Evolutionary conservation across 2,329 filamentous ascomycete species (phyloP).

Genomic region (Pseudocercospora vitis): DNA sequence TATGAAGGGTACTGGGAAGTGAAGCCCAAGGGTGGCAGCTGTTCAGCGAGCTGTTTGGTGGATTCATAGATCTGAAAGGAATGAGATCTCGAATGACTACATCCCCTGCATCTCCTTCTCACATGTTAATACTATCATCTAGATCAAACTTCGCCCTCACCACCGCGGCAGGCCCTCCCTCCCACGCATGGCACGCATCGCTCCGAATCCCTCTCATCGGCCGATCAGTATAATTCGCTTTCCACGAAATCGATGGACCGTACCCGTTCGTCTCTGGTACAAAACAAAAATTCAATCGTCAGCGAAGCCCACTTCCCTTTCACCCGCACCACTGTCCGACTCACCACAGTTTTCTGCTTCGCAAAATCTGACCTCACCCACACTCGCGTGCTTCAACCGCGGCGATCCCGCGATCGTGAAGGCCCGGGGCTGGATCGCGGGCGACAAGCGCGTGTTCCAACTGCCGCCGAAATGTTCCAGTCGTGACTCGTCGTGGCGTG

Average conservation of each 20-base stretch:
- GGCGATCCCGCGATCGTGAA: not conserved
- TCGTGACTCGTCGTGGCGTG: not conserved
- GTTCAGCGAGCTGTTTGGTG: too few relatives aligned
- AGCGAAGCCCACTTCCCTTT: not conserved
- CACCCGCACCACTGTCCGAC: too few relatives aligned
- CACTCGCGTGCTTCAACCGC: not conserved
- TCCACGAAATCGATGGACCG: not conserved
- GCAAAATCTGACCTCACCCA: not conserved
- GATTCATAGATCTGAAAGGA: too few relatives aligned
- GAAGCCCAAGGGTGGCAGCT: too few relatives aligned
- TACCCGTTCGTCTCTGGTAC: not conserved
- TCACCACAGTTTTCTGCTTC: not conserved
- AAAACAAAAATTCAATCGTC: not conserved
- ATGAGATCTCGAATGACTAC: too few relatives aligned
- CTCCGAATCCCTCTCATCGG: not conserved
- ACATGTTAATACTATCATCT: not conserved
- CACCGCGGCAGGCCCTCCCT: not conserved
- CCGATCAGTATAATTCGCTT: not conserved
- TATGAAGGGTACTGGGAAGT: too few relatives aligned
- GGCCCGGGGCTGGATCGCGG: not conserved
- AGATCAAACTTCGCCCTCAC: not conserved
- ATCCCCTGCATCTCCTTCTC: too few relatives aligned
- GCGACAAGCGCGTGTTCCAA: not conserved
- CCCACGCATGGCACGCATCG: not conserved
- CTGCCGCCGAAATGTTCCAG: not conserved